Conservation (phyloP, 2,329 filamentous ascomycete species). For the Fusarium irregulare region DNA sequence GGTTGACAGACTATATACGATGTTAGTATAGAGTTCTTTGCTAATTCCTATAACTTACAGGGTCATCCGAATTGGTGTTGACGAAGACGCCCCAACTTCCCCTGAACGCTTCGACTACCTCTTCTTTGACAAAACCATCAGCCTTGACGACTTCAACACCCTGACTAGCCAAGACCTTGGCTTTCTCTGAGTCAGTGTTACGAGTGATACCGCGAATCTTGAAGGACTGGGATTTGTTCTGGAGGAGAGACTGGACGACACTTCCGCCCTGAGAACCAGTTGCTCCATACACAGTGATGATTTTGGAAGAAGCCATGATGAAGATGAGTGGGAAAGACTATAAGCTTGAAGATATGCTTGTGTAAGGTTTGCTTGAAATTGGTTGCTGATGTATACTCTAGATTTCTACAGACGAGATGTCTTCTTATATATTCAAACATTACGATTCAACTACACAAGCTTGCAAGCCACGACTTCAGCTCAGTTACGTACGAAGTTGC, state of each 20-base stretch:
- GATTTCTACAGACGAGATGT: background rate
- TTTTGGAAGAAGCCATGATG: constrained; percentile 44
- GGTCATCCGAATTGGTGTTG: constrained; percentile 50
- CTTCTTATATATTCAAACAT: constrained; percentile 30
- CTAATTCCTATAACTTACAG: constrained; percentile 30
- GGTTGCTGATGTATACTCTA: constrained; percentile 18
- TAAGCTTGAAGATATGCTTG: constrained; percentile 3
- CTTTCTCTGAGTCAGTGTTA: constrained; percentile 45
- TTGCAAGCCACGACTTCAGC: constrained; percentile 8
- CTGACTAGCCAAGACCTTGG: constrained; percentile 41
- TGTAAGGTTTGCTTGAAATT: background rate
- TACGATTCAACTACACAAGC: constrained; percentile 2
- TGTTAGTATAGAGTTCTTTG: constrained; percentile 6
- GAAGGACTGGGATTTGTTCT: constrained; percentile 46
- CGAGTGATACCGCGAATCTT: constrained; percentile 48
- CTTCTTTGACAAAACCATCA: constrained; percentile 42
- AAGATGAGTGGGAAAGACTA: background rate
- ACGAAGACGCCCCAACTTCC: constrained; percentile 51
- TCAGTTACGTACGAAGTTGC: background rate
- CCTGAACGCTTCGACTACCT: constrained; percentile 45
- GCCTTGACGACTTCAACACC: constrained; percentile 50
- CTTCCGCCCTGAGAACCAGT: constrained; percentile 49
- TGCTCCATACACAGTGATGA: constrained; percentile 50
- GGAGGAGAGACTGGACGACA: constrained; percentile 48
- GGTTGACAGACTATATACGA: constrained; percentile 37